Percentiles rank a stretch among this genome's conserved stretches.
These are phyloP conservation scores for Pseudomonodictys pantanalensis DNA, from an alignment of 495 filamentous ascomycete species.

Conservation along the genomic window DNA sequence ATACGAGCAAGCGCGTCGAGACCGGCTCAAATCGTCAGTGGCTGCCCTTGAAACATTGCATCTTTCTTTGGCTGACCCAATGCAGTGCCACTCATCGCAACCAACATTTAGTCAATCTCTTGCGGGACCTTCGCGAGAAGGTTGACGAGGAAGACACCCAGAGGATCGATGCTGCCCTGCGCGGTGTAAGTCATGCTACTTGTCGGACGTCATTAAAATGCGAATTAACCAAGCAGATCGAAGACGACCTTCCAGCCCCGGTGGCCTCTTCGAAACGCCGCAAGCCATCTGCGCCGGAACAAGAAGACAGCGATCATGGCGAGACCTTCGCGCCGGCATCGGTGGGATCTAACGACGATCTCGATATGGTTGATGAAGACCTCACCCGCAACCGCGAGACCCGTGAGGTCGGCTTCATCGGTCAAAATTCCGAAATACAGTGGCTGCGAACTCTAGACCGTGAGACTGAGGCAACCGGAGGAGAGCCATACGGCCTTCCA, in stretches of 20 bases:
- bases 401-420: slow-evolving; percentile 5
- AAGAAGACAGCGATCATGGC: not conserved
- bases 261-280: not conserved
- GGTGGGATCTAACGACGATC: slow-evolving; percentile 4
- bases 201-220: not conserved
- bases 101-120: not conserved
- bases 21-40: slow-evolving; percentile 1
- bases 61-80: not conserved
- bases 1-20: slow-evolving; percentile 1
- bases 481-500: not conserved
- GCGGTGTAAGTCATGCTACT: not conserved
- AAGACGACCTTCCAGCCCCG: not conserved
- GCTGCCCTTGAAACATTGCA: not conserved
- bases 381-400: slow-evolving; percentile 4
- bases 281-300: not conserved
- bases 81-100: slow-evolving; percentile 1
- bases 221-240: not conserved
- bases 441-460: slow-evolving; percentile 5
- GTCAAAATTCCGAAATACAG: slow-evolving; percentile 5
- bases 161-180: slow-evolving; percentile 1
- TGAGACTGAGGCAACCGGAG: not conserved
- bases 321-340: not conserved
- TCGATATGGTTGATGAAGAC: slow-evolving; percentile 8
- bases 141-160: not conserved
- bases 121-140: slow-evolving; percentile 7